Evolutionary conservation across 768 basidiomycete genomes (phyloP), one percentile per base, ranked within the genome.

Genomic region (Podaxis carcinomalis): DNA sequence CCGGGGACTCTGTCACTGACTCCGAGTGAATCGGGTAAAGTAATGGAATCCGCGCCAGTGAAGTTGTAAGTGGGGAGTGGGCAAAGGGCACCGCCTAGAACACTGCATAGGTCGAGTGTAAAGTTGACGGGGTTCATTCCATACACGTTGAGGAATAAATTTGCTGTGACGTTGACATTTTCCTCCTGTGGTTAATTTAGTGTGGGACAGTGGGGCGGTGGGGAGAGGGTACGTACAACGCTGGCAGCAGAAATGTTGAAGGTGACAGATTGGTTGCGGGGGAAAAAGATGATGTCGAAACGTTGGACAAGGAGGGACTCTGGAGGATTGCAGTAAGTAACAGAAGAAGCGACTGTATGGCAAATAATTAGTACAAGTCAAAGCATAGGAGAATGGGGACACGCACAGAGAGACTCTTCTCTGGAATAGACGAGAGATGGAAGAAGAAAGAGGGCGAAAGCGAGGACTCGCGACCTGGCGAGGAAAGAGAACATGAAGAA

Each of bases 201-300:
- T 50, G 49, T 59, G 56, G 61, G 52, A 62, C 27, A 42, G 37
- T 46, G 25, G 52, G 63, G 27, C 42, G 21, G 52, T 40, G 28
- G 16, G 55, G 50, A 19, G 21, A 63, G 36, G 63, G 19, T 21
- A 86, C 90, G 66, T 65, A 93, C 90, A 61, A 95, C 92, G 62
- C 90, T 90, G 39, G 90, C 90, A 5, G 92, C 92, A 40, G 90
- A 88, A 57, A 96, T 84, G 65, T 92, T 90, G 78, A 97, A 97
- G 61, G 80, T 80, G 49, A 94, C 78, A 36, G 91, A 92, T 23
- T 85, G 74, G 68, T 92, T 93, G 63, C 75, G 68, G 40, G 86
- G 80, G 63, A 89, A 84, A 70, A 88, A 93, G 11, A 81, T 78
- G 55, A 93, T 72, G 68, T 92, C 86, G 68, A 93, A 89, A 66